These are phyloP conservation scores for Colletotrichum sansevieriae DNA, from an alignment of 2,329 filamentous ascomycete genomes.

Conservation along the genomic window DNA sequence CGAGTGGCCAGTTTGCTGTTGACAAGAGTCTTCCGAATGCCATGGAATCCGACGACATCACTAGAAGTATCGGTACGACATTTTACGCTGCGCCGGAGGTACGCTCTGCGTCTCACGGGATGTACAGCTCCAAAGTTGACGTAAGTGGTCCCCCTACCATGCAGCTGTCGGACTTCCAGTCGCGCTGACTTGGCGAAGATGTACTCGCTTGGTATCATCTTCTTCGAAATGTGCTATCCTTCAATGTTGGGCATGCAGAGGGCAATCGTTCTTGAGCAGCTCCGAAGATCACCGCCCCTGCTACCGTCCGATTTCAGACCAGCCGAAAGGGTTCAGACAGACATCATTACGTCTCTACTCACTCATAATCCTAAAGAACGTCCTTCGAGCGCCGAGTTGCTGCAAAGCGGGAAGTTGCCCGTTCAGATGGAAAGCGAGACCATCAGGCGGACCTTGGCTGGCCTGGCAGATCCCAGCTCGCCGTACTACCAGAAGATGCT, in stretches of 20 bases:
- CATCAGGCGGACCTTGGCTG: constrained; percentile 84
- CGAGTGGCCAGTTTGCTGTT: constrained; percentile 81
- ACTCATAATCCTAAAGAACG: constrained; percentile 86
- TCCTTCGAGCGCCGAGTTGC: constrained; percentile 83
- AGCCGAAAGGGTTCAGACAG: constrained; percentile 78
- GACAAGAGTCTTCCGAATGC: constrained; percentile 63
- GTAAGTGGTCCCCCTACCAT: constrained; percentile 58
- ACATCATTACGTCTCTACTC: constrained; percentile 84
- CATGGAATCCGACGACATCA: constrained; percentile 73
- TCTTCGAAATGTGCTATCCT: constrained; percentile 95
- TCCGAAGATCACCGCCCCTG: constrained; percentile 75
- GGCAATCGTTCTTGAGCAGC: constrained; percentile 72
- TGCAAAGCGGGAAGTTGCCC: constrained; percentile 88
- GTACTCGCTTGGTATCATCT: constrained; percentile 97
- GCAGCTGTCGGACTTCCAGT: too few species aligned
- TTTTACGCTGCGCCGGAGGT: constrained; percentile 96
- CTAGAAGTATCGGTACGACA: constrained; percentile 79
- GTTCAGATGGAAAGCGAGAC: constrained; percentile 94
- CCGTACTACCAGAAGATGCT: constrained; percentile 93
- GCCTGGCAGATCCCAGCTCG: constrained; percentile 84
- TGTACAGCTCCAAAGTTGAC: constrained; percentile 94
- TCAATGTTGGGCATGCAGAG: constrained; percentile 74
- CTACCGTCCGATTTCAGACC: constrained; percentile 81
- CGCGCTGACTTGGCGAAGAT: constrained; percentile 64
- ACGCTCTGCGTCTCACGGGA: constrained; percentile 77